These are phyloP conservation scores for Sarocladium oryzae DNA, from an alignment of 2,329 filamentous ascomycete species.

Conservation along the genomic window DNA sequence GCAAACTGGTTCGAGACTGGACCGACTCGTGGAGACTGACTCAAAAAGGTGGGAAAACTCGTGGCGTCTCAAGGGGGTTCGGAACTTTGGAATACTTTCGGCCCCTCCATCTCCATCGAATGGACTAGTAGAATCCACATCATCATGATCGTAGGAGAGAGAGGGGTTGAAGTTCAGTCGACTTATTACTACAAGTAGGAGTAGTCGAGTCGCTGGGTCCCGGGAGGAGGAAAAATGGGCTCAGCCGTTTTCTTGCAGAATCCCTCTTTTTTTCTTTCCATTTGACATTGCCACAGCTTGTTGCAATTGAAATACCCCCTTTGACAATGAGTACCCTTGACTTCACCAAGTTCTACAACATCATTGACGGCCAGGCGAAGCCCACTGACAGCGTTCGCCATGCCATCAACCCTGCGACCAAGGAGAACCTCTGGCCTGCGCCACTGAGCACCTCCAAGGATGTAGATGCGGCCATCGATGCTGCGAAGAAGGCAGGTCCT, in stretches of 20 bases:
- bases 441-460: slow-evolving; percentile 9
- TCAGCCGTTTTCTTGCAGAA: too few species aligned
- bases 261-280: too few species aligned
- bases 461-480: slow-evolving; percentile 7
- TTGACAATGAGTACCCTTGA: neutral
- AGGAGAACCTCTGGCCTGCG: slow-evolving; percentile 6
- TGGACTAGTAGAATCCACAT: too few species aligned
- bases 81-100: neutral
- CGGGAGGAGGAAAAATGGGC: too few species aligned
- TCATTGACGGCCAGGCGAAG: neutral
- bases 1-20: neutral
- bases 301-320: too few species aligned
- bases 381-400: neutral
- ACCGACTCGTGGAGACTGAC: neutral
- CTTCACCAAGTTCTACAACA: slow-evolving; percentile 2
- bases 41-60: neutral
- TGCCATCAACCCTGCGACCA: slow-evolving; percentile 10
- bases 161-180: too few species aligned
- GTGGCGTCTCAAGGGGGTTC: neutral
- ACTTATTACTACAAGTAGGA: too few species aligned
- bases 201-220: too few species aligned
- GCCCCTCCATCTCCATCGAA: too few species aligned
- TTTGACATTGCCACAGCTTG: too few species aligned
- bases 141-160: too few species aligned
- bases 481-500: slow-evolving; percentile 6